Base-by-base conservation (phyloP, 331 rosid species). In the Pyracantha coccinea region DNA sequence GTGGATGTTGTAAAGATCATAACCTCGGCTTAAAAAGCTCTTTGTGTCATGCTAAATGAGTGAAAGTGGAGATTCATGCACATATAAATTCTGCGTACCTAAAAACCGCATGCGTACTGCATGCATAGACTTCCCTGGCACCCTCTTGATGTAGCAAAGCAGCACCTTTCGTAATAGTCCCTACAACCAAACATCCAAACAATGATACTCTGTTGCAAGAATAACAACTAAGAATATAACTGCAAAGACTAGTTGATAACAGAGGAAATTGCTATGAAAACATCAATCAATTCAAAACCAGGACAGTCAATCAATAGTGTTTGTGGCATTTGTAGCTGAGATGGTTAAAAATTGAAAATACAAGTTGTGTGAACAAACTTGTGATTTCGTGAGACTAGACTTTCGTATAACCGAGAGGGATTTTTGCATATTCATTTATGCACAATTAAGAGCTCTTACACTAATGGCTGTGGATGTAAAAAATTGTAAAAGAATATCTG, bases 61-160 rank as follows among this genome's bases (percentile, higher is more conserved):
- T 50, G 24, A 60, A 31, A 64, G 33, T 21, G 67, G 65, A 74
- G 23, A 24, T 72, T 25, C 28, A 54, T 68, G 59, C 20, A 41
- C 41, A 31, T 9, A 28, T 64, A 71, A 66, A 70, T 53, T 20
- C 73, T 62, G 64, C 70, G 72, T 88, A 93, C 98, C 98, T 93
- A 74, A 93, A 93, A 61, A 93, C 98, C 72, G 98, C 98, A 86
- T 93, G 98, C 21, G 98, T 93, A 78, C 84, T 84, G 86, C 97
- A 93, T 16, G 98, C 98, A 87, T 93, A 93, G 79, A 93, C 98
- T 85, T 93, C 98, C 85, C 97, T 86, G 55, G 97, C 98, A 64
- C 98, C 98, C 80, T 86, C 98, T 83, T 93, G 98, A 84, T 93
- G 98, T 79, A 93, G 88, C 17, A 93, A 83, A 29, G 86, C 90